phyloP scores from a whole-genome alignment of 1,284 basidiomycete genomes.

The Xerocomus nothofagi region DNA sequence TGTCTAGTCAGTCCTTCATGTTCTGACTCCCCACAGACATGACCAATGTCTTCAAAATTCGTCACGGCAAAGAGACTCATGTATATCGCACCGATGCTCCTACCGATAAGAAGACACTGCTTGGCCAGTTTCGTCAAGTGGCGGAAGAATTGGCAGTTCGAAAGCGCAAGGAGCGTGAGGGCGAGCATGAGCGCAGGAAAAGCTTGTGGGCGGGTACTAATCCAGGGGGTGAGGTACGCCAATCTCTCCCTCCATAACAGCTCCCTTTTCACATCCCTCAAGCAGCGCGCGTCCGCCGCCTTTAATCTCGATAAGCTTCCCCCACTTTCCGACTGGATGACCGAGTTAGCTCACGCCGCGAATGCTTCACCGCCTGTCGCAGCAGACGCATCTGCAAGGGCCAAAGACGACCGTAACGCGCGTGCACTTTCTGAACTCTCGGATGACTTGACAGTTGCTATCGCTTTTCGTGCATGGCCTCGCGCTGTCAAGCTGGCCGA shows the following conservation, averaged over 20 bases:
- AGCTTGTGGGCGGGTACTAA: constrained; percentile 69
- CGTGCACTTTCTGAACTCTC: constrained; percentile 89
- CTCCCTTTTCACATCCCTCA: constrained; percentile 15
- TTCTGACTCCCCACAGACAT: constrained; percentile 55
- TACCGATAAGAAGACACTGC: constrained; percentile 83
- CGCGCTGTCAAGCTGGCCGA: constrained; percentile 84
- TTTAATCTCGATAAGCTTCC: constrained; percentile 40
- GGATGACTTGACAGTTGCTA: constrained; percentile 89
- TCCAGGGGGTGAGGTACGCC: constrained; percentile 57
- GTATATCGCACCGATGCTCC: constrained; percentile 86
- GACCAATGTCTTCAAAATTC: constrained; percentile 95
- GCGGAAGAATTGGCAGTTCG: constrained; percentile 89
- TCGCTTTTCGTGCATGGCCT: constrained; percentile 88
- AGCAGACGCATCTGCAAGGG: constrained; percentile 46
- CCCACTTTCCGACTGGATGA: constrained; percentile 70
- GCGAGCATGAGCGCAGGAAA: constrained; percentile 85
- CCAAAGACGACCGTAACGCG: constrained; percentile 74
- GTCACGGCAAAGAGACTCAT: constrained; percentile 89
- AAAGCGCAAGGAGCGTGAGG: constrained; percentile 88
- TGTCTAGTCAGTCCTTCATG: neutral
- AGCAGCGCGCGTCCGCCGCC: constrained; percentile 38
- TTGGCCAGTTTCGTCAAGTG: constrained; percentile 86
- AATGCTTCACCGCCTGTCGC: constrained; percentile 25
- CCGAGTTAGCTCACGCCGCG: constrained; percentile 50
- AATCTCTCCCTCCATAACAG: constrained; percentile 17